Conservation (phyloP, 2,329 filamentous ascomycete genomes). For the Colletotrichum zoysiae region DNA sequence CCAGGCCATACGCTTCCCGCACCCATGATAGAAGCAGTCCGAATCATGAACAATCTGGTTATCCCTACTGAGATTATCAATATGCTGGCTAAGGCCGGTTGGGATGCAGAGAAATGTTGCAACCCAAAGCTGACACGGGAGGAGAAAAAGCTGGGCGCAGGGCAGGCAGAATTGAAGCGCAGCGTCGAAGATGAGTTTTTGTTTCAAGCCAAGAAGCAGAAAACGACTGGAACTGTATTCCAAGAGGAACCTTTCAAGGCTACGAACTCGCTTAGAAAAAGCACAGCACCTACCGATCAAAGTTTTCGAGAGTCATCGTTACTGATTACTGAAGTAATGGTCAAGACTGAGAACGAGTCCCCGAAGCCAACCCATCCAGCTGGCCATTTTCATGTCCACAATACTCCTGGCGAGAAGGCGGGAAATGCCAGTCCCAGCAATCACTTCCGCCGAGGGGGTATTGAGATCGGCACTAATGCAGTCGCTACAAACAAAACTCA, state of each 20-base stretch:
- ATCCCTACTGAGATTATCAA: background rate
- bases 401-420: background rate
- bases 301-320: background rate
- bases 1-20: background rate
- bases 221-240: background rate
- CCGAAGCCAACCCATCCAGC: background rate
- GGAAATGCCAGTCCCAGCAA: background rate
- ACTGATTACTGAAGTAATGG: background rate
- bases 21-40: slow-evolving; percentile 7
- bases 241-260: background rate
- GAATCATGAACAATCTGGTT: slow-evolving; percentile 1
- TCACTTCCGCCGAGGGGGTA: no score
- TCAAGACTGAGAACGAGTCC: background rate
- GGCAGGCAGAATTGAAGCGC: background rate
- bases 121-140: slow-evolving; percentile 3
- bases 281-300: background rate
- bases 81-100: slow-evolving; percentile 4
- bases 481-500: background rate
- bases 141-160: background rate
- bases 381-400: background rate
- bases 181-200: background rate
- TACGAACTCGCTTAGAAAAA: no score
- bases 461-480: background rate
- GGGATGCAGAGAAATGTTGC: slow-evolving; percentile 22
- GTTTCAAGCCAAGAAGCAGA: background rate